Percentiles rank a stretch among this genome's conserved stretches.
These are phyloP conservation scores for Allium fistulosum DNA, from an alignment of 106 monocot genomes.

Conservation along the genomic window DNA sequence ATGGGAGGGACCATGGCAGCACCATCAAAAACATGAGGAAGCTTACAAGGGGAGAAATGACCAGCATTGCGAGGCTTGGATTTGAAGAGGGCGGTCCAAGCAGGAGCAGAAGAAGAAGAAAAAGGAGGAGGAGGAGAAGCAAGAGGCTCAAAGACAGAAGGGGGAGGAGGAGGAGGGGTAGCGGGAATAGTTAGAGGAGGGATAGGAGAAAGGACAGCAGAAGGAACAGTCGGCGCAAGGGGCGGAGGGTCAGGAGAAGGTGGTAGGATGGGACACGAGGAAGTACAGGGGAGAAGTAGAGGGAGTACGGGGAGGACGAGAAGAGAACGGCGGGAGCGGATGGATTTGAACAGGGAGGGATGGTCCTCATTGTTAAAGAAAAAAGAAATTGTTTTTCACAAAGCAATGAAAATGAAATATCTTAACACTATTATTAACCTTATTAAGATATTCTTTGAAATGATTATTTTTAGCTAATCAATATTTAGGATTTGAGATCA, in stretches of 20 bases:
- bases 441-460: too few species aligned
- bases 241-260: neutral
- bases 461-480: too few species aligned
- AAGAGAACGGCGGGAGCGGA: neutral
- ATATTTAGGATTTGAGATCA: too few species aligned
- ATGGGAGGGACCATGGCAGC: neutral
- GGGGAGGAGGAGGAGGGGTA: too few species aligned
- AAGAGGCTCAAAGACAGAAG: neutral
- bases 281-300: neutral
- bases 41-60: neutral
- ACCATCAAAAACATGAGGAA: neutral
- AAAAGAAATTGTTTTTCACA: too few species aligned
- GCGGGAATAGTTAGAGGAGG: too few species aligned
- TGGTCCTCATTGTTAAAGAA: too few species aligned
- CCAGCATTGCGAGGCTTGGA: too few species aligned
- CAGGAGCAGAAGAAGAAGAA: neutral
- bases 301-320: neutral
- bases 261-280: neutral
- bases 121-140: constrained; percentile 3
- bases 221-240: neutral
- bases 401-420: too few species aligned
- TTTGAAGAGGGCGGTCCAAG: neutral
- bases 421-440: too few species aligned
- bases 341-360: too few species aligned
- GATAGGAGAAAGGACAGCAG: neutral